Percentiles rank a stretch among this genome's conserved stretches.
Conservation (phyloP, 176 grass and related monocot genomes). For the Carex kokanica region DNA sequence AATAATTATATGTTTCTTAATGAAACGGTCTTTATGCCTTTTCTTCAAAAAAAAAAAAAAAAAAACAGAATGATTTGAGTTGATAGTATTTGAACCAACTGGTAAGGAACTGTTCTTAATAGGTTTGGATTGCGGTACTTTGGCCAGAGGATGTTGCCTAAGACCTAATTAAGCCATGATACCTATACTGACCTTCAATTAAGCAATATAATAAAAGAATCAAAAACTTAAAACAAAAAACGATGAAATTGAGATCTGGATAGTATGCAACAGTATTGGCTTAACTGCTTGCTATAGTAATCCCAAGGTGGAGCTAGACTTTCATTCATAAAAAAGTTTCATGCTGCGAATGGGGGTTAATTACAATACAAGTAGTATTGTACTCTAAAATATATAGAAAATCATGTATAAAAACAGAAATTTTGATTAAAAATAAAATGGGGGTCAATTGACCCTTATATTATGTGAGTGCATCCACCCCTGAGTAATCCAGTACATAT, state of each 20-base stretch:
- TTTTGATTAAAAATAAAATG: no score
- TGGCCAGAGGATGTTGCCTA: background rate
- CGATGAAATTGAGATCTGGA: background rate
- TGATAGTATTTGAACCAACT: background rate
- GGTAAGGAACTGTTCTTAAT: background rate
- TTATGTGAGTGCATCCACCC: no score
- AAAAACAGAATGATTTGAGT: background rate
- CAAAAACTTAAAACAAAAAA: background rate
- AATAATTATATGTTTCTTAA: no score
- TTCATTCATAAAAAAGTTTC: no score
- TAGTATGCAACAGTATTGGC: background rate
- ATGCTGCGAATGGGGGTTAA: no score
- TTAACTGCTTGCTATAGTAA: conserved; percentile 1
- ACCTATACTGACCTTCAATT: background rate
- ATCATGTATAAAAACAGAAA: no score
- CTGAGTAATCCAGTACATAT: background rate
- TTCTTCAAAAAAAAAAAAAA: background rate
- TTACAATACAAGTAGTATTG: no score
- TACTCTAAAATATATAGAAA: no score
- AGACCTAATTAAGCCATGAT: background rate
- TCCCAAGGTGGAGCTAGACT: background rate
- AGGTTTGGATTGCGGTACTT: background rate
- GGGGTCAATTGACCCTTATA: no score
- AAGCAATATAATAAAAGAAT: background rate
- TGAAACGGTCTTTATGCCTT: background rate